Percentiles rank a stretch among this genome's conserved stretches.
Evolutionary conservation across 1,284 basidiomycete genomes (phyloP).

Genomic region (Lignosus rhinocerotis): DNA sequence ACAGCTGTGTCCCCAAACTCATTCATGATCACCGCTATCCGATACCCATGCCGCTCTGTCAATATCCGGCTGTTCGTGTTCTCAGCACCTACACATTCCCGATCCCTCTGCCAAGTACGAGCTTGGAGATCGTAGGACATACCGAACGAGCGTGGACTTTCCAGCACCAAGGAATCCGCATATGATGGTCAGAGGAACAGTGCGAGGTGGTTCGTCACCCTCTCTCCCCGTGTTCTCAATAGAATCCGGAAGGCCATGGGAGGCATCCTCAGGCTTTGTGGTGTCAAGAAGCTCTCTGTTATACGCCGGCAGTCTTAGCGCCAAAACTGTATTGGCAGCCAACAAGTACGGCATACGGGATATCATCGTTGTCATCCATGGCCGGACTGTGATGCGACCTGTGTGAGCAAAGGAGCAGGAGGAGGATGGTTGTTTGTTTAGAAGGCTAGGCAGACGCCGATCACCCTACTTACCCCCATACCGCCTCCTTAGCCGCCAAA

Average conservation of each 20-base stretch:
- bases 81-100: background rate
- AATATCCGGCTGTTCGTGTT: conserved; percentile 68
- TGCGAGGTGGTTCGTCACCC: conserved; percentile 5
- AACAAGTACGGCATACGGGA: conserved; percentile 28
- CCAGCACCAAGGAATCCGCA: conserved; percentile 91
- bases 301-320: background rate
- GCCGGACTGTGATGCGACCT: background rate
- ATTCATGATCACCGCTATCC: conserved; percentile 97
- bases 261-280: conserved; percentile 6
- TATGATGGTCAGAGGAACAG: conserved; percentile 87
- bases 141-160: conserved; percentile 87
- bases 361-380: conserved; percentile 29
- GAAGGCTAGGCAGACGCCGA: background rate
- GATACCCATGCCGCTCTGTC: conserved; percentile 88
- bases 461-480: background rate
- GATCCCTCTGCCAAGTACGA: background rate
- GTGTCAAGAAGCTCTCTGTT: conserved; percentile 49
- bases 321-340: background rate
- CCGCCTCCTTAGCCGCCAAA: background rate
- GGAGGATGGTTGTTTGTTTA: background rate
- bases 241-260: conserved; percentile 5
- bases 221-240: conserved; percentile 1
- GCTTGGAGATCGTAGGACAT: conserved; percentile 21
- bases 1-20: conserved; percentile 87
- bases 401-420: background rate